Evolutionary conservation across 371 early-diverging fungal genomes (phyloP), one percentile per base, ranked within the genome.

Genomic region (Mortierella sp.): DNA sequence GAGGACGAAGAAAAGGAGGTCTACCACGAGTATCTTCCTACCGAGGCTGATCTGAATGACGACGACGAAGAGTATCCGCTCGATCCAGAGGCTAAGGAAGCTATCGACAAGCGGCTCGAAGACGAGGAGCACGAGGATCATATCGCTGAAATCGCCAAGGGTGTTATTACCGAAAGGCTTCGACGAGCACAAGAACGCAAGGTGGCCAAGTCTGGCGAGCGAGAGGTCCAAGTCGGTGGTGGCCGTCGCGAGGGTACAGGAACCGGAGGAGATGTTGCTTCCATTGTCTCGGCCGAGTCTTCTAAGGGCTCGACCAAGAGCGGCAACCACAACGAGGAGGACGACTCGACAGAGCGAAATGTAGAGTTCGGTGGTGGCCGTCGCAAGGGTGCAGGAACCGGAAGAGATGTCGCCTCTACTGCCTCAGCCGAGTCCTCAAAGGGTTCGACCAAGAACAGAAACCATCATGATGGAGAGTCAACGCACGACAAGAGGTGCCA

Each of bases 401-500:
- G 66, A 16, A 47, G 47, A 4, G 66, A 48, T 14, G 0, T 43
- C 5, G 66, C 66, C 9, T 45, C 48, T 6, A 31, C 66, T 5
- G 31, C 34, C 31, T 19, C 34, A 2, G 31, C n/a, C 14, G 43
- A 44, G 31, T 26, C 44, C 19, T 34, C n/a, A 29, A 67, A 39
- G 48, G 37, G 4, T 16, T 48, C 47, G 22, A 7, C 22, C 44
- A n/a, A 26, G 14, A 16, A 66, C 22, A 34, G 34, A 0, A 13
- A 13, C 37, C 7, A 37, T 22, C 11, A 22, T 47, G 67, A 44
- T 22, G 52, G 40, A 11, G 52, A 68, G 41, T 48, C 53, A 19
- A 52, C 68, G 4, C 68, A 50, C 47, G 52, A 45, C 41, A 68
- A 52, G 41, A 29, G 53, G 16, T 52, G 52, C 29, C 53, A 26